Conservation (phyloP, 441 rosid genomes). For the Sinapis alba region DNA sequence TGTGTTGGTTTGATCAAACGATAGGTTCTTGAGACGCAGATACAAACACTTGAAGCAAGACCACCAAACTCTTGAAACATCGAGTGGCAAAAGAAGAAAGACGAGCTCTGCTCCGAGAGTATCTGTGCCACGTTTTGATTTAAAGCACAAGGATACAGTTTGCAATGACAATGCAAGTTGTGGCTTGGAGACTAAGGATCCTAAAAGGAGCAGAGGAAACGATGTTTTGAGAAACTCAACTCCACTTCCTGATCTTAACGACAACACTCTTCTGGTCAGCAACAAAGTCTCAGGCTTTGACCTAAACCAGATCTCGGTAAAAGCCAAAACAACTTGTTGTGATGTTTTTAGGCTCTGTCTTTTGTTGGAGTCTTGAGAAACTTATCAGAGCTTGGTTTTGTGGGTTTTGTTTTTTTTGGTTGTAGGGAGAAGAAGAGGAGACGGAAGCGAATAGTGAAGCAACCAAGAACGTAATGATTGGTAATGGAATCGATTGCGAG, state of each 20-base stretch:
- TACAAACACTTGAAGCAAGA: slow-evolving; percentile 55
- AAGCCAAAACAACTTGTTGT: slow-evolving; percentile 1
- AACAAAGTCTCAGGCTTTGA: slow-evolving; percentile 56
- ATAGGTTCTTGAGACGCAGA: slow-evolving; percentile 75
- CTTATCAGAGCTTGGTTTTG: neutral
- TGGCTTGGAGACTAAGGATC: slow-evolving; percentile 57
- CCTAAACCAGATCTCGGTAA: slow-evolving; percentile 87
- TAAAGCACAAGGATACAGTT: neutral
- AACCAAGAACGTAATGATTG: slow-evolving; percentile 39
- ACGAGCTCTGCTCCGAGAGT: slow-evolving; percentile 11
- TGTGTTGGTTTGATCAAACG: slow-evolving; percentile 22
- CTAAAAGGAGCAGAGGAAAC: slow-evolving; percentile 48
- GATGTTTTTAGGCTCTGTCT: neutral
- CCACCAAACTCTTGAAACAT: slow-evolving; percentile 40
- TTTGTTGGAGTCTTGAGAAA: neutral
- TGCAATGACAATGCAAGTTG: slow-evolving; percentile 36
- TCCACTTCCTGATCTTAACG: slow-evolving; percentile 54
- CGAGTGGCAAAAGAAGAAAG: slow-evolving; percentile 40
- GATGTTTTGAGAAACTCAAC: slow-evolving; percentile 53
- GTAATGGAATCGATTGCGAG: slow-evolving; percentile 48
- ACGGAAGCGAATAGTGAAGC: slow-evolving; percentile 49
- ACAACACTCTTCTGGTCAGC: slow-evolving; percentile 32
- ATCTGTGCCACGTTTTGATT: slow-evolving; percentile 40
- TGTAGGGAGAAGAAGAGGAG: slow-evolving; percentile 84
- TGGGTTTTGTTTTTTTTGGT: slow-evolving; percentile 31